Evolutionary conservation across 441 rosid species (phyloP).

Genomic region (Populus hybrid): DNA sequence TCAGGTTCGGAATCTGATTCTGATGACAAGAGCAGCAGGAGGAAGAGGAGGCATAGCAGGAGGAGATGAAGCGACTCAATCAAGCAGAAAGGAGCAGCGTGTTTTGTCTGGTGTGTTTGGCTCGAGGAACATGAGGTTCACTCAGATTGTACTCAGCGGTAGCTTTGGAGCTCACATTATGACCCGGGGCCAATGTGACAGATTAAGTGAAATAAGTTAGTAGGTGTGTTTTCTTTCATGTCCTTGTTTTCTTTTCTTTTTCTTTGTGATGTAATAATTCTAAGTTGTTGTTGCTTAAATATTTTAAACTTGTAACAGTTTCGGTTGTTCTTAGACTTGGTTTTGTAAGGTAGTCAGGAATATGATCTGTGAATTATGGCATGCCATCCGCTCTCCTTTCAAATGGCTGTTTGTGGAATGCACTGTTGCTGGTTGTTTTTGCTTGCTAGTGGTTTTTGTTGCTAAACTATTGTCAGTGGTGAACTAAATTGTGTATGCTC

Average conservation of each 20-base stretch:
- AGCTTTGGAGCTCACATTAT: background rate
- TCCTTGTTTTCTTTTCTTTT: background rate
- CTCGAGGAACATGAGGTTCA: background rate
- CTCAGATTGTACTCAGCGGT: background rate
- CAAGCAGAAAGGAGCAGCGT: background rate
- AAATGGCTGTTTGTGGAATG: background rate
- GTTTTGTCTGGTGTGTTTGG: background rate
- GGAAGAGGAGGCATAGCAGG: conserved; percentile 65
- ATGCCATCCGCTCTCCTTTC: background rate
- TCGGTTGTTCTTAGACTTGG: background rate
- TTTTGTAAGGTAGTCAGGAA: background rate
- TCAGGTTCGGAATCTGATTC: conserved; percentile 73
- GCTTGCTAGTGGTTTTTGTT: background rate
- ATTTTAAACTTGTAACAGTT: background rate
- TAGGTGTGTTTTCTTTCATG: conserved; percentile 1
- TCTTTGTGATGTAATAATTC: conserved; percentile 15
- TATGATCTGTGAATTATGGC: background rate
- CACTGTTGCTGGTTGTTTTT: background rate
- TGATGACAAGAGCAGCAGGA: conserved; percentile 56
- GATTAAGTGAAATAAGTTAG: conserved; percentile 11
- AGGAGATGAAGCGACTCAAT: conserved; percentile 33
- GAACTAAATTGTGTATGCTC: background rate
- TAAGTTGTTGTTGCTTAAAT: background rate
- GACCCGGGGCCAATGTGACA: background rate
- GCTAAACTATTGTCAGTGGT: background rate